Conservation (phyloP, 2,329 filamentous ascomycete genomes). For the Zymoseptoria crescenta region DNA sequence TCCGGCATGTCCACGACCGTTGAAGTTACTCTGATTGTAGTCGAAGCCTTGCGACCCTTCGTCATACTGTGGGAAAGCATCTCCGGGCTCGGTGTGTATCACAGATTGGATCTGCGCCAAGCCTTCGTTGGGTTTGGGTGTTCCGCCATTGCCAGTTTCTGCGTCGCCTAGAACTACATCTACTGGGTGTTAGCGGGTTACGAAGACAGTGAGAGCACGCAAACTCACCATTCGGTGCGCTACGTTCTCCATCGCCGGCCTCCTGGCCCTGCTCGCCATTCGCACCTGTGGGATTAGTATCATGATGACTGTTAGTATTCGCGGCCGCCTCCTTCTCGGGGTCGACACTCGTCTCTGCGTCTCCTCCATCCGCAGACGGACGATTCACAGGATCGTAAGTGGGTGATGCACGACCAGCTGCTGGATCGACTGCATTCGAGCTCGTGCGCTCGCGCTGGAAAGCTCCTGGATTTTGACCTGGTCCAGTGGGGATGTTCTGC, state of each 20-base stretch:
- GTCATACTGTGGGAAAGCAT: slow-evolving; percentile 25
- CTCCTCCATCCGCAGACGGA: slow-evolving; percentile 9
- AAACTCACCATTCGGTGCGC: not conserved
- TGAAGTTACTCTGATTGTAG: slow-evolving; percentile 18
- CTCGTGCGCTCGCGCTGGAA: slow-evolving; percentile 13
- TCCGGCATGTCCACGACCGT: slow-evolving; percentile 18
- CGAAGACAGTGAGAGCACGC: not conserved
- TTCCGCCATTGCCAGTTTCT: not conserved
- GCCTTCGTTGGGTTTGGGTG: not conserved
- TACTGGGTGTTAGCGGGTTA: not conserved
- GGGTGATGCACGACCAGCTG: slow-evolving; percentile 22
- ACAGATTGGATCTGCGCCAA: slow-evolving; percentile 1
- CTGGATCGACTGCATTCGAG: slow-evolving; percentile 9
- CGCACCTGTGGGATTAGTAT: slow-evolving; percentile 22
- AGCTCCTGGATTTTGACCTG: slow-evolving; percentile 11
- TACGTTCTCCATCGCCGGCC: slow-evolving; percentile 3
- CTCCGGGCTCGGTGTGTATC: slow-evolving; percentile 7
- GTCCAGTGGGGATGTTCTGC: not conserved
- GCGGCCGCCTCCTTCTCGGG: slow-evolving; percentile 27
- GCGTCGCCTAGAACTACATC: not conserved
- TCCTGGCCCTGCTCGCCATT: slow-evolving; percentile 7
- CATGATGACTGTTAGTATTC: slow-evolving; percentile 28
- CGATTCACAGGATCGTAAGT: slow-evolving; percentile 17
- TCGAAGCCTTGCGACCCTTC: slow-evolving; percentile 12
- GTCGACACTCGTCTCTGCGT: slow-evolving; percentile 9